Conservation (phyloP, 177 flowering plant genomes). For the Vitis hybrid region DNA sequence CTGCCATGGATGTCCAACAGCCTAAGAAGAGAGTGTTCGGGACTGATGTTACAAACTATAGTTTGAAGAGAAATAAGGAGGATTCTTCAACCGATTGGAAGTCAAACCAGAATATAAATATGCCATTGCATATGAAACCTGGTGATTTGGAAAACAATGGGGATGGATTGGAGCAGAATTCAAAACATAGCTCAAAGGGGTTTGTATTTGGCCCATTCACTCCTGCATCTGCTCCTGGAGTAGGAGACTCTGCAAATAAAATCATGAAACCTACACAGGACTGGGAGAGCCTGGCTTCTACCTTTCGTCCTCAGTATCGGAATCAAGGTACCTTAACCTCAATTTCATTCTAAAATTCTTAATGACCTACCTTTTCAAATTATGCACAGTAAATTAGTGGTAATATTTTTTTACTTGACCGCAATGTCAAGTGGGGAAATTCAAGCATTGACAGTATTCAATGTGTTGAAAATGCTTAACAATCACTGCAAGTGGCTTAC, state of each 20-base stretch:
- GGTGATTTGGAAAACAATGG: slow-evolving; percentile 11
- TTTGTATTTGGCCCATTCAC: slow-evolving; percentile 73
- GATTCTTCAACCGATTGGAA: slow-evolving; percentile 20
- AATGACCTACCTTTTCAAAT: not conserved
- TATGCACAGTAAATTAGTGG: too few relatives aligned
- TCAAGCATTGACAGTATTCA: not conserved
- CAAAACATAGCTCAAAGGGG: slow-evolving; percentile 27
- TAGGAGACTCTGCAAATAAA: slow-evolving; percentile 21
- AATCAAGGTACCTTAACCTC: slow-evolving; percentile 60
- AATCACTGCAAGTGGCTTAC: too few relatives aligned
- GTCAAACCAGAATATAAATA: slow-evolving; percentile 7
- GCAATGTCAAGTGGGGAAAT: too few relatives aligned
- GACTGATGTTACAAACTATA: slow-evolving; percentile 56
- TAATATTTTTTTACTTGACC: too few relatives aligned
- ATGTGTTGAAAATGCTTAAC: not conserved
- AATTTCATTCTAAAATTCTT: not conserved
- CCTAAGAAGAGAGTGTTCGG: slow-evolving; percentile 64
- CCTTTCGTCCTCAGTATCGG: slow-evolving; percentile 63
- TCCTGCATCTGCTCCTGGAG: slow-evolving; percentile 35
- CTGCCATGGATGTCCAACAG: slow-evolving; percentile 13
- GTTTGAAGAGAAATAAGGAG: slow-evolving; percentile 42
- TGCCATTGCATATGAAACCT: not conserved
- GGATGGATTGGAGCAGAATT: slow-evolving; percentile 18
- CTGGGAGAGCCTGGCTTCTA: slow-evolving; percentile 58
- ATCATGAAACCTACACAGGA: slow-evolving; percentile 35